phyloP scores from a whole-genome alignment of 2,329 filamentous ascomycete species.

The Trichoderma hamatum region DNA sequence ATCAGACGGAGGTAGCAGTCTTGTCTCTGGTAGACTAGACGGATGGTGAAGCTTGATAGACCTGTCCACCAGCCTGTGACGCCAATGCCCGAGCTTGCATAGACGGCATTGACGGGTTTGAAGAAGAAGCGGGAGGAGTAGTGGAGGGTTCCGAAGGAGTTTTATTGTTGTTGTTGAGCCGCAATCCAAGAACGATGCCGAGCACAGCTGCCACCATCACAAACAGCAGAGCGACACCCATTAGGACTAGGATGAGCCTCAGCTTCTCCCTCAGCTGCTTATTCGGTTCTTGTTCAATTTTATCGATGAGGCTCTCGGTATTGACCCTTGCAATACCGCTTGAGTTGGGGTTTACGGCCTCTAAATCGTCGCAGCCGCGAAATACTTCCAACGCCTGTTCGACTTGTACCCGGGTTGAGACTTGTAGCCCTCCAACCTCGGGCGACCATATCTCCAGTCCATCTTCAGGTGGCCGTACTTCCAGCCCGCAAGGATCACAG shows the following conservation, averaged over 20 bases:
- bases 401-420: not conserved
- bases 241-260: not conserved
- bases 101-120: not conserved
- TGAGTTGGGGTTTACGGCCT: not conserved
- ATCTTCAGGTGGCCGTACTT: not conserved
- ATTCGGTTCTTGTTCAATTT: not conserved
- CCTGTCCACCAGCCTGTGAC: conserved; percentile 10
- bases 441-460: not conserved
- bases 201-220: not conserved
- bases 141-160: not conserved
- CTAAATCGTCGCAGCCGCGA: not conserved
- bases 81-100: not conserved
- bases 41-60: conserved; percentile 4
- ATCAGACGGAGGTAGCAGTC: not conserved
- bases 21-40: not conserved
- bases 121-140: not conserved
- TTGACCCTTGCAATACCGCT: not conserved
- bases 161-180: not conserved
- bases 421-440: not conserved
- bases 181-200: not conserved
- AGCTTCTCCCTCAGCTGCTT: not conserved
- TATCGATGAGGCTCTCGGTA: not conserved
- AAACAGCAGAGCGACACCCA: not conserved
- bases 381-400: not conserved
- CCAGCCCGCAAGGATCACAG: not conserved